Conservation (phyloP, 2,329 filamentous ascomycete genomes). For the Chrysoporthe puriensis region DNA sequence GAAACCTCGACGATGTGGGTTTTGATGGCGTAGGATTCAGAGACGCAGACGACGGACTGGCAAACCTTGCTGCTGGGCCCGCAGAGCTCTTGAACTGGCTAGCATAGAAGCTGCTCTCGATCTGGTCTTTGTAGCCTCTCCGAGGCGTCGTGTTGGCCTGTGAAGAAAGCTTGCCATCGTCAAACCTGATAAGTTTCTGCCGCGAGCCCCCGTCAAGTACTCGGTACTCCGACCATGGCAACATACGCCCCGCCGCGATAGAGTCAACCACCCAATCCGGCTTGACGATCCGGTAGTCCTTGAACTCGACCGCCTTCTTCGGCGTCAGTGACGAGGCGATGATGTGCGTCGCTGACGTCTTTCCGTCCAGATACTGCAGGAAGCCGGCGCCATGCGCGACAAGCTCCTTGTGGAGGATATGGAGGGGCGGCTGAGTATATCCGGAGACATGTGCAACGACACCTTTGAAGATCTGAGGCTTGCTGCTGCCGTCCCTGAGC, state of each 20-base stretch:
- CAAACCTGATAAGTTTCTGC: constrained; percentile 74
- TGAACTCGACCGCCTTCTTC: constrained; percentile 90
- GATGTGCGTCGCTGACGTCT: constrained; percentile 94
- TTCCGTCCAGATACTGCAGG: constrained; percentile 90
- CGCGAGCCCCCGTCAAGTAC: constrained; percentile 82
- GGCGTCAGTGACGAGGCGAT: constrained; percentile 88
- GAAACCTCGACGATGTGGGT: constrained; percentile 27
- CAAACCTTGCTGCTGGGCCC: constrained; percentile 34
- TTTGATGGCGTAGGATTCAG: constrained; percentile 22
- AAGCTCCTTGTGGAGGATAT: constrained; percentile 76
- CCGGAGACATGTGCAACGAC: constrained; percentile 92
- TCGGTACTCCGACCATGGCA: constrained; percentile 86
- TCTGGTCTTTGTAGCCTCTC: constrained; percentile 78
- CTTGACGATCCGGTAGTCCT: constrained; percentile 87
- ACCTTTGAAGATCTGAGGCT: constrained; percentile 86
- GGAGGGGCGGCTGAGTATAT: constrained; percentile 92
- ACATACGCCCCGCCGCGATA: constrained; percentile 74
- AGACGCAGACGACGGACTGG: constrained; percentile 28
- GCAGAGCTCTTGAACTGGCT: constrained; percentile 61
- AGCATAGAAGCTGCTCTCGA: constrained; percentile 80
- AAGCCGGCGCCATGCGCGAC: constrained; percentile 94
- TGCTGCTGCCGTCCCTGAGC: constrained; percentile 71
- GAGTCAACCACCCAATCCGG: constrained; percentile 95
- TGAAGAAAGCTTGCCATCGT: constrained; percentile 66
- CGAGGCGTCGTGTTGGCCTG: constrained; percentile 63